Base-by-base conservation (phyloP, 2,329 filamentous ascomycete genomes). In the Paracoccidioides lutzii region DNA sequence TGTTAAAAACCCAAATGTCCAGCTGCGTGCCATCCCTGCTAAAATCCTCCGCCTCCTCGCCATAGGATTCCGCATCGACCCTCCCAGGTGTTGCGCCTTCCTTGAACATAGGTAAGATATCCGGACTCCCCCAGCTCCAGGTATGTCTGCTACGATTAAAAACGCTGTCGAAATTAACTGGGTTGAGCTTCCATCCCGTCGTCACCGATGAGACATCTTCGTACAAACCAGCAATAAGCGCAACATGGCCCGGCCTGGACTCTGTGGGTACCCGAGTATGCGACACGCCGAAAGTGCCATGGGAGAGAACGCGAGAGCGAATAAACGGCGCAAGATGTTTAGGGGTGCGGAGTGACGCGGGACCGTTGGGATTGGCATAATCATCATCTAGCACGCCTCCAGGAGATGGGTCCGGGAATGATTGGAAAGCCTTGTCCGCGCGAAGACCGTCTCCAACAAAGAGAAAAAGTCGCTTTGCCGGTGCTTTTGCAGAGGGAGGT, bases 81-180 rank as follows among this genome's bases (percentile, higher is more conserved):
- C 86, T 80, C 6, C 91, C 90, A 0, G 88, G 86, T 8, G 88
- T 83, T 30, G 93, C 91, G n/a, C 93, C 93, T 56, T 90, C 81
- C 67, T 94, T 84, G 68, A 98, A 98, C 93, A 98, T 98, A 55
- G 88, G 88, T 61, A 98, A 73, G 65, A 98, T 98, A 71, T 98
- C 93, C 1, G 93, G 93, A 66, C 90, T 96, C 2, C 93, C 93
- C 93, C 93, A 98, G 70, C 90, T 95, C 93, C 93, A 98, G 6
- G 94, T 98, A 73, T 98, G 94, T 48, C 85, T 79, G 67, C 91
- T 97, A 59, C 88, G 83, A 69, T 98, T 98, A 80, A 98, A 98
- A 9, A 98, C 90, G 66, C 91, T 97, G 74, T 98, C 93, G 66
- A 98, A 98, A 67, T 97, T 87, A 66, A 98, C 93, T 0, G 93